Base-by-base conservation (phyloP, 352 stramenopile species). In the Pythium scleroteichum region DNA sequence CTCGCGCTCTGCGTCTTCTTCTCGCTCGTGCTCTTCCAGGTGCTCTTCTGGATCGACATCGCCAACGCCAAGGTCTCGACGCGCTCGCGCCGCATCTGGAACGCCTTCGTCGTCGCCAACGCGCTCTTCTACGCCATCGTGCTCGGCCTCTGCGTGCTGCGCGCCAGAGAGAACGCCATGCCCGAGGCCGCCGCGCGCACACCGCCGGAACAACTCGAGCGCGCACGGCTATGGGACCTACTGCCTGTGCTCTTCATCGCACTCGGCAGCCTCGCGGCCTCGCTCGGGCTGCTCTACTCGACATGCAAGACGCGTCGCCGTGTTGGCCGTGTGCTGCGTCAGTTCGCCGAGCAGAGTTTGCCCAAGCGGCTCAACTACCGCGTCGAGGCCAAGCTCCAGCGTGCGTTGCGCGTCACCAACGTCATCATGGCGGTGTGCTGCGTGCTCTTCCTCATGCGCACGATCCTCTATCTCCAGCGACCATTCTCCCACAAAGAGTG, bases 41-140 rank as follows among this genome's bases (percentile, higher is more conserved):
- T 90, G 58, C 71, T 95, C 33, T 87, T 92, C 42, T 95, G 85
- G 85, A 72, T 95, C 57, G 85, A 95, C 69, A 92, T 95, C 52
- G 82, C 82, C 49, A 95, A 95, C 64, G 80, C 85, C 9, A 88
- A 89, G 63, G 58, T 88, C 35, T 93, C 83, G 35, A 65, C 64
- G 6, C 78, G 85, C 47, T 95, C 85, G 10, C 74, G 73, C 19
- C 81, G 83, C 35, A 87, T 95, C 58, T 95, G 85, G 85, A 64
- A 83, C 40, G 69, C 79, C 10, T 95, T 92, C 42, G 38, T 88
- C 10, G 33, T 86, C 35, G 72, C 81, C 24, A 95, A 95, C 57
- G 73, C 73, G 7, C 53, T 87, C 22, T 91, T 95, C 53, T 95
- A 95, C 73, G 72, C 64, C 23, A 59, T 82, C 2, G 75, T 95